Percentiles rank a stretch among this genome's conserved stretches.
These are phyloP conservation scores for Lolium perenne DNA, from an alignment of 176 grass and related monocot species.

Conservation along the genomic window DNA sequence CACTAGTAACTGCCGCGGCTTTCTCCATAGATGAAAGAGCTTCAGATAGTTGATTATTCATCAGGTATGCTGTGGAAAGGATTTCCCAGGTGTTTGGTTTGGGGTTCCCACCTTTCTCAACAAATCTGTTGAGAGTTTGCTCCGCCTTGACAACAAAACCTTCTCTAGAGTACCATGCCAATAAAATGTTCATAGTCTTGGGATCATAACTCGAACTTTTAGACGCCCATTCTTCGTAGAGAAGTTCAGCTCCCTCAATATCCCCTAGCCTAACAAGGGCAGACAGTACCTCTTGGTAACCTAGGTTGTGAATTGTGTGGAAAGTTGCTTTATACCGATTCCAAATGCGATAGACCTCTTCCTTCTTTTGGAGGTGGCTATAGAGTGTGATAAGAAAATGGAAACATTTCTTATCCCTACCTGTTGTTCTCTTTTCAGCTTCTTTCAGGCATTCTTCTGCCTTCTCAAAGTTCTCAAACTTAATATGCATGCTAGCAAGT, in stretches of 20 bases:
- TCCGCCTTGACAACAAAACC: constrained; percentile 63
- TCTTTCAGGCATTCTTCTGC: constrained; percentile 77
- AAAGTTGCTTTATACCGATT: constrained; percentile 93
- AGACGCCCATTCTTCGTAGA: constrained; percentile 85
- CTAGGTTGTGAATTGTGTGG: constrained; percentile 69
- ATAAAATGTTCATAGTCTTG: constrained; percentile 74
- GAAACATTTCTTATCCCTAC: constrained; percentile 75
- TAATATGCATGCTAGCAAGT: constrained; percentile 86
- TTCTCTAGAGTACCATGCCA: constrained; percentile 81
- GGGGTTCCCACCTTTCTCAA: constrained; percentile 85
- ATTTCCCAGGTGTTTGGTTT: constrained; percentile 75
- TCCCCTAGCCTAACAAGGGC: constrained; percentile 76
- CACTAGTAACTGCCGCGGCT: constrained; percentile 58
- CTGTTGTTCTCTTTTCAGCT: constrained; percentile 82
- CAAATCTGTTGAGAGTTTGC: constrained; percentile 60
- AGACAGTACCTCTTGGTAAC: constrained; percentile 75
- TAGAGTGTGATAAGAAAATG: constrained; percentile 81
- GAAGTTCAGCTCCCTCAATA: constrained; percentile 75
- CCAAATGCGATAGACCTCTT: constrained; percentile 89
- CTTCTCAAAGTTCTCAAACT: constrained; percentile 67
- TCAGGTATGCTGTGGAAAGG: constrained; percentile 74
- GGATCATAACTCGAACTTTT: constrained; percentile 71
- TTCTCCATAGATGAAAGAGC: constrained; percentile 72
- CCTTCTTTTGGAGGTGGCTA: constrained; percentile 73
- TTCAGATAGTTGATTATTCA: constrained; percentile 62